Percentiles rank a stretch among this genome's conserved stretches.
These are phyloP conservation scores for Oryza meridionalis DNA, from an alignment of 176 grass and related monocot genomes.

Conservation along the genomic window DNA sequence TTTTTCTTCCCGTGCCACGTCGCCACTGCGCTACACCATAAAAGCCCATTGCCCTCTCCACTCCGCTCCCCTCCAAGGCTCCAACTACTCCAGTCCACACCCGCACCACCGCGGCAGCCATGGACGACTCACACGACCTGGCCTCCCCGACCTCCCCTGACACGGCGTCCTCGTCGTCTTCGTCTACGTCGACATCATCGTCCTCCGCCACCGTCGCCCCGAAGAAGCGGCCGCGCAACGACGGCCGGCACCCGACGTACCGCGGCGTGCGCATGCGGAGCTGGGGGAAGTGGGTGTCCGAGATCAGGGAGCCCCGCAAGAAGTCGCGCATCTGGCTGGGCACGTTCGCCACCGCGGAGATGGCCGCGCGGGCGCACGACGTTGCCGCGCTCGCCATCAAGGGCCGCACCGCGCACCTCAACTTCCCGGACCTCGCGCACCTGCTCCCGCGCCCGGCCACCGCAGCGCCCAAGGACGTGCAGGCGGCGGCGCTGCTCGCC, in stretches of 20 bases:
- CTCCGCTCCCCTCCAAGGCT: background rate
- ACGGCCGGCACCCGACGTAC: slow-evolving; percentile 62
- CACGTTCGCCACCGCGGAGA: slow-evolving; percentile 69
- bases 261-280: slow-evolving; percentile 68
- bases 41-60: slow-evolving; percentile 24
- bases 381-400: slow-evolving; percentile 76
- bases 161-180: background rate
- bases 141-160: slow-evolving; percentile 19
- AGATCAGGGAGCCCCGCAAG: slow-evolving; percentile 85
- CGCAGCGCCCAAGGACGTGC: slow-evolving; percentile 59
- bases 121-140: slow-evolving; percentile 30
- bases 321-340: slow-evolving; percentile 78
- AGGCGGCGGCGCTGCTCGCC: slow-evolving; percentile 57
- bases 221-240: slow-evolving; percentile 52
- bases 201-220: background rate
- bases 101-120: background rate
- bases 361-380: slow-evolving; percentile 77
- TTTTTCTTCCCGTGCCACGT: slow-evolving; percentile 25
- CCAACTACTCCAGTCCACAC: slow-evolving; percentile 17
- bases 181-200: background rate
- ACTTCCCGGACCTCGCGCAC: slow-evolving; percentile 58
- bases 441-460: slow-evolving; percentile 54
- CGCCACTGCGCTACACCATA: slow-evolving; percentile 28
- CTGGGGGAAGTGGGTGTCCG: slow-evolving; percentile 82
- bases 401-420: slow-evolving; percentile 55